These are phyloP conservation scores for slime mould (Dictyostelium discoideum) DNA, from an alignment of 78 protist genomes.

Conservation along the genomic window dicty_2.7 NC_007090.3:1193001-1193500, in stretches of 20 bases:
- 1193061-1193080: not conserved
- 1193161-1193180: conserved; percentile 80
- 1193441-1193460: conserved; percentile 89
- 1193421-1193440: conserved; percentile 91
- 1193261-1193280: conserved; percentile 51
- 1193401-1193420: conserved; percentile 86
- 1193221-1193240: conserved; percentile 79
- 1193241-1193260: conserved; percentile 86
- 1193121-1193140: conserved; percentile 41
- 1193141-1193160: conserved; percentile 76
- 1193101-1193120: not conserved
- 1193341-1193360: conserved; percentile 4
- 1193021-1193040: not conserved
- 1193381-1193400: conserved; percentile 89
- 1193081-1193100: not conserved
- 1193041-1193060: not conserved
- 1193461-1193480: conserved; percentile 87
- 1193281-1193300: conserved; percentile 72
- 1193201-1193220: conserved; percentile 74
- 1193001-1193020: no score
- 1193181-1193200: conserved; percentile 31
- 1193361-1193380: conserved; percentile 8
- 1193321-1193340: conserved; percentile 30
- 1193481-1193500: conserved; percentile 92
- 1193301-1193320: conserved; percentile 47